Base-by-base conservation (phyloP, 2,329 filamentous ascomycete species). In the Niveomyces coronatus region DNA sequence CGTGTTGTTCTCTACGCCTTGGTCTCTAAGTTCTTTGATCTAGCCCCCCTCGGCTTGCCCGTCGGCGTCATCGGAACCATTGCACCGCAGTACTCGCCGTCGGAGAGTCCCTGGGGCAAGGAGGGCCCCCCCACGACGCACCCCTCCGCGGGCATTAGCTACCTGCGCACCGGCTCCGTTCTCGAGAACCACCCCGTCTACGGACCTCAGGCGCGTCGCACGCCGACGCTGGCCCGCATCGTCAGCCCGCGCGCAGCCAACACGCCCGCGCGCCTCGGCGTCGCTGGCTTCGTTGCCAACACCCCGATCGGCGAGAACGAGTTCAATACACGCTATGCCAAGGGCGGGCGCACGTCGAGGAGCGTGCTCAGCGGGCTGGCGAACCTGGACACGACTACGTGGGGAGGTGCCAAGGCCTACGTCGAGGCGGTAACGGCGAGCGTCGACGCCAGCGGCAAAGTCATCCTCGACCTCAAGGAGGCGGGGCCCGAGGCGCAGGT, bases 141-240 rank as follows among this genome's bases (percentile, higher is more conserved):
- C 46, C 76, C 76, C 4, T 79, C 75, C 11, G 76, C 70, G 22
- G 75, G 75, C 42, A 61, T 79, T 37, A 76, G 74, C 38, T 79
- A 79, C 55, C 59, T 79, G 40, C 70, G 75, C 37, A 75, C 73
- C 1, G 56, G 56, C 26, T 62, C 67, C 27, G 73, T 63, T 53
- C 56, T 73, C 48, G 67, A 74, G 42, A 79, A 79, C 53, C 74
- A 79, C 52, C 69, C 75, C 2, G 47, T 76, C 16, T 77, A 78
- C 48, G 75, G 75, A 2, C 75, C 76, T 9, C 75, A 77, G 51
- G 60, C 53, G 37, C 46, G 62, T 18, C 67, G 67, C 44, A 49
- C 65, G 5, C 67, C 72, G 5, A 60, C 70, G n/a, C 50, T 66
- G 48, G 64, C 67, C 13, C 65, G 75, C 44, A 57, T 79, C 14